Conservation (phyloP, 108 stramenopile genomes). For the Pseudonitzschia multiseries region DNA sequence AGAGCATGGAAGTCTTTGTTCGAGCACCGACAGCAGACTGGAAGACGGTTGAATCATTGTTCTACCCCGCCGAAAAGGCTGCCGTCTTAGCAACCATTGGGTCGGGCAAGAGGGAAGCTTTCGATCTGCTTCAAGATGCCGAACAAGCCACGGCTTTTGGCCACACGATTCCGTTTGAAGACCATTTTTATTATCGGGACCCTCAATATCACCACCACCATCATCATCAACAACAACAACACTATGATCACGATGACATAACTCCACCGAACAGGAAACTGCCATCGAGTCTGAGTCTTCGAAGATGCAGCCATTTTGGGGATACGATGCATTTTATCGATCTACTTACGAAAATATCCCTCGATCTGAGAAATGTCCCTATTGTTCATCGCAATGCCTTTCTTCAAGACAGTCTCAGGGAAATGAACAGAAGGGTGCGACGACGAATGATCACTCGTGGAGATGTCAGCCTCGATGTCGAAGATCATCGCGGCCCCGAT, state of each 20-base stretch:
- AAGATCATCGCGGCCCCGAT: constrained; percentile 57
- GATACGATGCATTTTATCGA: constrained; percentile 91
- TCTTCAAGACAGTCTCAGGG: constrained; percentile 51
- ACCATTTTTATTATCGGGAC: constrained; percentile 1
- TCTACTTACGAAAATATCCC: constrained; percentile 74
- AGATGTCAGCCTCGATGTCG: constrained; percentile 81
- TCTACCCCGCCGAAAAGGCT: constrained; percentile 82
- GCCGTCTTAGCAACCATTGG: constrained; percentile 79
- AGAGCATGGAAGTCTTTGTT: constrained; percentile 83
- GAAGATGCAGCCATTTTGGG: constrained; percentile 83
- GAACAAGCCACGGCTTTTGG: constrained; percentile 89
- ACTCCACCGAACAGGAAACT: constrained; percentile 14
- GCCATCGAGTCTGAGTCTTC: constrained; percentile 67
- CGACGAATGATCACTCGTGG: constrained; percentile 79
- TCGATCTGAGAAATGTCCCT: constrained; percentile 66
- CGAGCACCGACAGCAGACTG: constrained; percentile 86
- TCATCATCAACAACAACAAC: constrained; percentile 16
- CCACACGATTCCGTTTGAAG: constrained; percentile 34
- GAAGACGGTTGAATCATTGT: constrained; percentile 76
- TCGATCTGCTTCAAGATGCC: constrained; percentile 85
- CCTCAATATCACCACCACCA: constrained; percentile 13
- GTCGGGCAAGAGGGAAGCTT: constrained; percentile 71
- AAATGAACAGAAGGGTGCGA: constrained; percentile 76
- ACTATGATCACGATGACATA: not conserved
- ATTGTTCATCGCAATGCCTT: constrained; percentile 45